Conservation (phyloP, 441 rosid species). For the Populus tomentosa region DNA sequence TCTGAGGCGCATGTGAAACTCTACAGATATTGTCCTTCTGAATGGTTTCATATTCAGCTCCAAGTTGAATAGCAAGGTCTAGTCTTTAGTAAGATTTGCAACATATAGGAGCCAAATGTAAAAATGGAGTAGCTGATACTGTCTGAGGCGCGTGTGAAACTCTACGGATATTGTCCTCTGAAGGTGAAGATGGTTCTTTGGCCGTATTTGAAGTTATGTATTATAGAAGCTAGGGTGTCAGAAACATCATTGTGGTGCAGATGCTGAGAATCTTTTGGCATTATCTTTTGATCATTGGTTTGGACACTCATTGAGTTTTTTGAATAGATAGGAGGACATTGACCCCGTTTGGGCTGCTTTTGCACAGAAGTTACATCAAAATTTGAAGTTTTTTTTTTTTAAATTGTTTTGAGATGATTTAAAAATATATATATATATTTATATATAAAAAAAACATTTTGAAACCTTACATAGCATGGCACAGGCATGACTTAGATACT, state of each 20-base stretch:
- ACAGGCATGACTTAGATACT: background rate
- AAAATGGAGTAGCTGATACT: background rate
- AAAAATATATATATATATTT: too few relatives aligned
- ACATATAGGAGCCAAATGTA: background rate
- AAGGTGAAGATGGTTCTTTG: background rate
- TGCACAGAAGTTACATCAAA: too few relatives aligned
- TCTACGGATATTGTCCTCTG: background rate
- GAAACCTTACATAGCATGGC: background rate
- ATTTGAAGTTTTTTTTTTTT: too few relatives aligned
- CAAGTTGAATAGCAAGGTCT: background rate
- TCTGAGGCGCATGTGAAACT: slow-evolving; percentile 20
- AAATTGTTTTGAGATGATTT: too few relatives aligned
- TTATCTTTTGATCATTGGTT: slow-evolving; percentile 9
- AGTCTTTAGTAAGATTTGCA: background rate
- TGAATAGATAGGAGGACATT: background rate
- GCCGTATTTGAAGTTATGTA: slow-evolving; percentile 5
- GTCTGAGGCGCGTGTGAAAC: slow-evolving; percentile 18
- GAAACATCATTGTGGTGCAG: slow-evolving; percentile 15
- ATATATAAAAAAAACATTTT: too few relatives aligned
- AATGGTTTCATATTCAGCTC: background rate
- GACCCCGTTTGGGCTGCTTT: too few relatives aligned
- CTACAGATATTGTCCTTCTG: background rate
- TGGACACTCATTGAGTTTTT: background rate
- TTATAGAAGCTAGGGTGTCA: slow-evolving; percentile 17
- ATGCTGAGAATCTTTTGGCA: slow-evolving; percentile 18